Evolutionary conservation across 345 rosid species (phyloP).

Genomic region (Noccaea caerulescens): DNA sequence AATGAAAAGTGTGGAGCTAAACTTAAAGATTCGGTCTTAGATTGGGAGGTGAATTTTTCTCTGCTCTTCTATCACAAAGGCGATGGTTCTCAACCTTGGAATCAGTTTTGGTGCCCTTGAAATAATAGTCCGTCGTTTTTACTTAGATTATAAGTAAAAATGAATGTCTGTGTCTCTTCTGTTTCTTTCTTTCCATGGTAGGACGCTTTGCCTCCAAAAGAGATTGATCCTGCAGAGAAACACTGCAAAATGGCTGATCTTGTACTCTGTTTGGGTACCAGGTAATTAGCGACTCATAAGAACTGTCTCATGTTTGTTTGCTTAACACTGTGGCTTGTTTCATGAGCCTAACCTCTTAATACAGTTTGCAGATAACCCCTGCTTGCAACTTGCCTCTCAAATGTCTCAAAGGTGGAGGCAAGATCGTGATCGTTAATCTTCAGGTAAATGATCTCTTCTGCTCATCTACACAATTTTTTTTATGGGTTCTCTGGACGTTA

Average conservation of each 20-base stretch:
- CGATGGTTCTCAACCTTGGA: neutral
- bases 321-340: neutral
- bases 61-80: neutral
- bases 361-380: conserved; percentile 99
- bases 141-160: neutral
- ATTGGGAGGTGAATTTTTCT: conserved; percentile 80
- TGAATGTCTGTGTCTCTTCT: conserved; percentile 14
- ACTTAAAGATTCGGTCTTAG: conserved; percentile 94
- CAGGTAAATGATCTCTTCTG: conserved; percentile 57
- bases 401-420: conserved; percentile 87
- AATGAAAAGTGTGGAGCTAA: conserved; percentile 69
- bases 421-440: conserved; percentile 91
- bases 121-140: neutral
- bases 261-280: conserved; percentile 92
- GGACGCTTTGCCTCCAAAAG: conserved; percentile 91
- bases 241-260: conserved; percentile 91
- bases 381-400: conserved; percentile 98
- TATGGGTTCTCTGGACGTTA: neutral
- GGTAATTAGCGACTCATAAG: conserved; percentile 50
- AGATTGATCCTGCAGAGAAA: conserved; percentile 86
- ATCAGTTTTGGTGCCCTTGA: neutral
- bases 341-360: conserved; percentile 30
- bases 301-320: conserved; percentile 9
- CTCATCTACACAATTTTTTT: neutral
- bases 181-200: conserved; percentile 39